Evolutionary conservation across 495 filamentous ascomycete species (phyloP), one percentile per base, ranked within the genome.

Genomic region (Mycothermus thermophilus): DNA sequence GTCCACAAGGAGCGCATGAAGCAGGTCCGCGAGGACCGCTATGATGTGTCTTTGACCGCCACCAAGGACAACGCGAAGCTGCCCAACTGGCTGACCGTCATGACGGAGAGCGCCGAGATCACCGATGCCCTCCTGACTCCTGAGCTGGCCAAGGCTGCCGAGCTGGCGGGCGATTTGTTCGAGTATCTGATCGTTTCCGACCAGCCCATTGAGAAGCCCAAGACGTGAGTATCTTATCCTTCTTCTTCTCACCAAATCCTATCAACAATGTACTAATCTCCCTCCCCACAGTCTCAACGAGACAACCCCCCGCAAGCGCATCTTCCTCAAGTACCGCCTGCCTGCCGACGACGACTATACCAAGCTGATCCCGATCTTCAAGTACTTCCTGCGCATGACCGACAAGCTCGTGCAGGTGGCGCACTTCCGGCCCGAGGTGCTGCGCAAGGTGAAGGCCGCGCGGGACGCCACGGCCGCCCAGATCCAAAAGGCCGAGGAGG

Each of bases 1-100:
- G 87, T 96, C 25, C 83, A 96, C 69, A 97, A 97, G 71, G 80
- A 83, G 49, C 57, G 69, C 54, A 95, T 97, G 88, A 83, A 79
- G 64, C 63, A 74, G 47, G 72, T 93, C 51, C 75, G 90, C 31
- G 80, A 92, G 22, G 90, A 93, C 34, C 79, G 92, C 45, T 97
- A 95, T 57, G 90, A 97, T 59, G 66, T 94, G 20, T 90, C 81
- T 17, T 74, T 97, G 34, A 94, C 90, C 15, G 75, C 71, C 44
- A 94, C 88, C 42, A 88, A 83, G 64, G 92, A 97, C 44, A 77
- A 87, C 58, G 47, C 75, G 17, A 93, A 87, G 63, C 72, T 96
- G 6, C 92, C 90, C n/a, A 58, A 63, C 37, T 96, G 92, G 92
- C 67, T 78, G 11, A 93, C 84, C 2, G 79, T 94, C 48, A 94